Percentiles rank a stretch among this genome's conserved stretches.
Conservation (phyloP, 2,329 filamentous ascomycete species). For the Diplodia seriata region DNA sequence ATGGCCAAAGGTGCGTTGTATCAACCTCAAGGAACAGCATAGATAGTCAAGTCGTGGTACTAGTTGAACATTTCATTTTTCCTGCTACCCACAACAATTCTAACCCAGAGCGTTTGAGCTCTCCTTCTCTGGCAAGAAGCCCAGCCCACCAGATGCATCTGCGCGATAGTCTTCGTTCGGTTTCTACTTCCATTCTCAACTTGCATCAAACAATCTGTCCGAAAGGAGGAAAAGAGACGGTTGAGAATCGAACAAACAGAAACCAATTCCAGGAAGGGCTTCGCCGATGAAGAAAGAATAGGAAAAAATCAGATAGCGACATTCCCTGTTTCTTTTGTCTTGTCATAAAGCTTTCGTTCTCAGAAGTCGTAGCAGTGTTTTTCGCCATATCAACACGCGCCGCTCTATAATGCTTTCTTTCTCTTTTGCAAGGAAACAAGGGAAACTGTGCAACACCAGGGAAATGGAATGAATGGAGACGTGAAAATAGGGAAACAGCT, state of each 20-base stretch:
- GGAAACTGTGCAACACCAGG: constrained; percentile 2
- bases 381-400: constrained; percentile 10
- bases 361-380: constrained; percentile 28
- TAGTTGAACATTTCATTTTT: constrained; percentile 10
- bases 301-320: constrained; percentile 6
- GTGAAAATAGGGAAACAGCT: constrained; percentile 11
- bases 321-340: constrained; percentile 25
- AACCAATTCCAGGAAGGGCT: constrained; percentile 15
- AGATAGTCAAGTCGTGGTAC: neutral
- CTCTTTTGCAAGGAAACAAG: constrained; percentile 14
- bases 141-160: constrained; percentile 26
- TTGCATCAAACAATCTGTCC: constrained; percentile 13
- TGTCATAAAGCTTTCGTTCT: constrained; percentile 31
- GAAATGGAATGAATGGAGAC: neutral
- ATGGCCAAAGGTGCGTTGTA: neutral
- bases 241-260: neutral
- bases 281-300: constrained; percentile 26
- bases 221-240: neutral
- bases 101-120: constrained; percentile 24
- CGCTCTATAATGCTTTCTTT: constrained; percentile 30
- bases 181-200: neutral
- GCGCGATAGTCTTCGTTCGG: constrained; percentile 16
- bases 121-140: constrained; percentile 24
- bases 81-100: constrained; percentile 7
- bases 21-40: neutral